phyloP scores from a whole-genome alignment of 2,329 filamentous ascomycete species.

The Dothistroma pini region DNA sequence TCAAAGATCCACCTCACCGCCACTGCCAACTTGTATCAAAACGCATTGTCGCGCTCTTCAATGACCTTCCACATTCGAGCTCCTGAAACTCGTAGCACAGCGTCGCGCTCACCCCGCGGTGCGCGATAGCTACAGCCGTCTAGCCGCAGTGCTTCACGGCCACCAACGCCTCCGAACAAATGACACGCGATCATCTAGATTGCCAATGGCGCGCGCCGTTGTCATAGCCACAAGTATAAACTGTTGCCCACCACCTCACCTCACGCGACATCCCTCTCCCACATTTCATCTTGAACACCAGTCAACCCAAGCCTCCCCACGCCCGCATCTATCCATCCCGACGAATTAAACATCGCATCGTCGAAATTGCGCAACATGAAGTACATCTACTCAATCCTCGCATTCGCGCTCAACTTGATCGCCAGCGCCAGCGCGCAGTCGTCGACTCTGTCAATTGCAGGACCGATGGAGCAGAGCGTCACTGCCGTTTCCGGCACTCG shows the following conservation, averaged over 20 bases:
- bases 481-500: constrained; percentile 1
- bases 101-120: neutral
- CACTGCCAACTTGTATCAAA: neutral
- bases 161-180: neutral
- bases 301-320: neutral
- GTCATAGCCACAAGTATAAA: neutral
- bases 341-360: neutral
- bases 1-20: too few species aligned
- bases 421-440: constrained; percentile 4
- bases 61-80: neutral
- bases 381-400: neutral
- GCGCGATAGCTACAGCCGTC: neutral
- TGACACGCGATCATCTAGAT: neutral
- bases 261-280: neutral
- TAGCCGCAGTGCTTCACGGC: neutral
- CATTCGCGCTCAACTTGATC: neutral
- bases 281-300: neutral
- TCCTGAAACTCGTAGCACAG: neutral
- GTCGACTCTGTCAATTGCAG: constrained; percentile 4
- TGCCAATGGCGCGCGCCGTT: neutral
- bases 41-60: neutral
- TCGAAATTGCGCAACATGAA: neutral
- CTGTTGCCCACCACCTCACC: neutral
- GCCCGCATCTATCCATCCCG: neutral
- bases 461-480: constrained; percentile 7